These are phyloP conservation scores for Pythium dissotocum DNA, from an alignment of 352 stramenopile species.

Conservation along the genomic window DNA sequence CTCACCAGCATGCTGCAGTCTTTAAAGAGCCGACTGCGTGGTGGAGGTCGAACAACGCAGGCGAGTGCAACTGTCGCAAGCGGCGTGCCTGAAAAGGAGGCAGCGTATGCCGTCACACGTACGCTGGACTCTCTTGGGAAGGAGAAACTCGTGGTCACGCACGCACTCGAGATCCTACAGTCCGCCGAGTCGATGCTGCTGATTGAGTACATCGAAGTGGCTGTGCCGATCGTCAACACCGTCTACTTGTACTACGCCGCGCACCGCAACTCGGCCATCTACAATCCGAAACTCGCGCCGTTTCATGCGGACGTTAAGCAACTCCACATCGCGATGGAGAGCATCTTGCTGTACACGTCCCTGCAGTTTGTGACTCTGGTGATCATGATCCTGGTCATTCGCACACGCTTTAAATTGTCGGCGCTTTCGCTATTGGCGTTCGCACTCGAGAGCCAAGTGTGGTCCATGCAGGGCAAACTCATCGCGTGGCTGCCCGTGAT, in stretches of 20 bases:
- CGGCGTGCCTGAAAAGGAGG: no score
- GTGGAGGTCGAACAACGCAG: no score
- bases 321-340: not conserved
- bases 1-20: no score
- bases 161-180: slow-evolving; percentile 10
- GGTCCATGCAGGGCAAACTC: slow-evolving; percentile 12
- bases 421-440: slow-evolving; percentile 6
- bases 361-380: slow-evolving; percentile 10
- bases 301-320: slow-evolving; percentile 2
- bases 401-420: slow-evolving; percentile 12
- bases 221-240: slow-evolving; percentile 1
- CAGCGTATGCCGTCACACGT: no score
- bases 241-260: not conserved
- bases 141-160: no score
- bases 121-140: no score
- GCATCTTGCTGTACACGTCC: slow-evolving; percentile 2
- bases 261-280: slow-evolving; percentile 8
- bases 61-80: no score
- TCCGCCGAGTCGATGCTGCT: slow-evolving; percentile 16
- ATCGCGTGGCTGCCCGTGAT: slow-evolving; percentile 13
- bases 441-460: slow-evolving; percentile 11
- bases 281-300: slow-evolving; percentile 13
- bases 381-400: slow-evolving; percentile 13
- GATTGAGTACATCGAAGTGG: slow-evolving; percentile 22
- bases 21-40: no score